Percentiles rank a stretch among this genome's conserved stretches.
phyloP scores from a whole-genome alignment of 73 alveolate species.

The Tetrahymena thermophila region DNA sequence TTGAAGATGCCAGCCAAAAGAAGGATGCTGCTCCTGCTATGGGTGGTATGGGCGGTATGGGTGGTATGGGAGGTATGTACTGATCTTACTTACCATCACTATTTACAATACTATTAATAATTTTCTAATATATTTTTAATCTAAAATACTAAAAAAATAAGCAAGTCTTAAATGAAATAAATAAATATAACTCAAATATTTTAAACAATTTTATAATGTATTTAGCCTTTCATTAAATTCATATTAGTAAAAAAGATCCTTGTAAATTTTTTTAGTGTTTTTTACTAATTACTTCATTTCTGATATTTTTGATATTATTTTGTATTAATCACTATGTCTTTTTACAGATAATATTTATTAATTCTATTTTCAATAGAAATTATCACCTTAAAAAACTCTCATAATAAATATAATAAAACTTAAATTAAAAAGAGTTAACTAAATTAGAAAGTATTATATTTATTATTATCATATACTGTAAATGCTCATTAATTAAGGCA shows the following conservation, averaged over 20 bases:
- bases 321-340: no score
- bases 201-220: conserved; percentile 2
- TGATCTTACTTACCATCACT: conserved; percentile 57
- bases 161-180: background rate
- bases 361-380: no score
- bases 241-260: background rate
- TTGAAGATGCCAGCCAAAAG: conserved; percentile 53
- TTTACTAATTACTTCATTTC: background rate
- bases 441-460: no score
- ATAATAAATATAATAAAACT: no score
- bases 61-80: conserved; percentile 81
- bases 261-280: background rate
- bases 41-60: conserved; percentile 86
- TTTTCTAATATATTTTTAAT: background rate
- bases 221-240: background rate
- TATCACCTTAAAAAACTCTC: no score
- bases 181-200: background rate
- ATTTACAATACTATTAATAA: background rate
- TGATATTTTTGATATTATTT: no score
- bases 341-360: no score
- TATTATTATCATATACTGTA: no score
- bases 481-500: no score
- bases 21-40: conserved; percentile 43
- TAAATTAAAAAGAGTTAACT: no score
- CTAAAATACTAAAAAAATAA: background rate